These are phyloP conservation scores for Leccinum variicolor DNA, from an alignment of 768 basidiomycete species.

Conservation along the genomic window DNA sequence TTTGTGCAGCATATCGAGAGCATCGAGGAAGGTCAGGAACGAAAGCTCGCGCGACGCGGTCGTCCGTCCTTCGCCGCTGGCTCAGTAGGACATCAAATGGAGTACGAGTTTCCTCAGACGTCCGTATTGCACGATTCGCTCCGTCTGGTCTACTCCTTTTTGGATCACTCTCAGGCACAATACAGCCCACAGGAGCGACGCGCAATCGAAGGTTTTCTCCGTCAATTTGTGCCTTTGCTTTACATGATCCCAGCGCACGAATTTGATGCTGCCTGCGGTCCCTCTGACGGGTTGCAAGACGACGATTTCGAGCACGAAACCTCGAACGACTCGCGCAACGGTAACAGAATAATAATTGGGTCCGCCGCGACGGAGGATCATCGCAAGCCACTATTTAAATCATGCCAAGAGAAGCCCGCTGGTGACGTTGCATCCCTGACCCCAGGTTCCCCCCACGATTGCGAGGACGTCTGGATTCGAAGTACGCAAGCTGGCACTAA, in stretches of 20 bases:
- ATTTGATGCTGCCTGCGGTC: slow-evolving; percentile 60
- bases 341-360: slow-evolving; percentile 46
- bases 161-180: slow-evolving; percentile 79
- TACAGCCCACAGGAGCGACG: slow-evolving; percentile 78
- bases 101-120: slow-evolving; percentile 73
- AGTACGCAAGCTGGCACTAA: slow-evolving; percentile 29
- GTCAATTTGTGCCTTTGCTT: slow-evolving; percentile 78
- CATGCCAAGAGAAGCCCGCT: slow-evolving; percentile 57
- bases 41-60: slow-evolving; percentile 27
- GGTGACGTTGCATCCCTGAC: slow-evolving; percentile 33
- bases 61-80: slow-evolving; percentile 41
- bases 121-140: slow-evolving; percentile 83
- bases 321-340: slow-evolving; percentile 22
- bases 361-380: slow-evolving; percentile 64
- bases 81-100: slow-evolving; percentile 66
- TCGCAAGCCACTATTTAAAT: slow-evolving; percentile 76
- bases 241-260: slow-evolving; percentile 68
- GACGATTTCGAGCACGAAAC: slow-evolving; percentile 30
- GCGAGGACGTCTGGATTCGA: slow-evolving; percentile 59
- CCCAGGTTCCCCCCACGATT: slow-evolving; percentile 10
- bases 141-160: slow-evolving; percentile 86
- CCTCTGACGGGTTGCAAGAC: slow-evolving; percentile 47
- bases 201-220: slow-evolving; percentile 80
- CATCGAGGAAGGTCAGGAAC: slow-evolving; percentile 58
- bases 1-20: slow-evolving; percentile 79